Evolutionary conservation across 129 eudicot species (phyloP), one percentile per base, ranked within the genome.

Genomic region (Lonicera japonica): DNA sequence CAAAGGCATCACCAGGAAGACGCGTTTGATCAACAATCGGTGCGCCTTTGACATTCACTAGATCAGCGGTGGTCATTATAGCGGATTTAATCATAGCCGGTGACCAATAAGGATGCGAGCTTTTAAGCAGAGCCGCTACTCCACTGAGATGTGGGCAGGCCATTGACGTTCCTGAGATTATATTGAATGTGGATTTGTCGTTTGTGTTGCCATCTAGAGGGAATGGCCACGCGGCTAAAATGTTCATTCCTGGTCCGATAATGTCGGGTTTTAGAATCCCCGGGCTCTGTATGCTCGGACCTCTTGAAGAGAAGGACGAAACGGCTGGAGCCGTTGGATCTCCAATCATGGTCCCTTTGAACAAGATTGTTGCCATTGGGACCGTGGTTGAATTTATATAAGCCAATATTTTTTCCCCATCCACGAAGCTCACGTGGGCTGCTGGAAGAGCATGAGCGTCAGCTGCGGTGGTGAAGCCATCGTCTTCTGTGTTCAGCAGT

Each of bases 71-170:
- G 2, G 78, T 73, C 78, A 66, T 73, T 29, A 73, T 59, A 1
- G 78, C 77, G 0, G 77, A 72, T 20, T 72, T 72, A 0, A 72
- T 72, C 25, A 56, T 61, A 24, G 77, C 60, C 0, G 71, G 77
- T 9, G 61, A 72, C 77, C 77, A 72, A 65, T 15, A 41, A 4
- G 71, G 77, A 15, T 72, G 77, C 5, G 72, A 5, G 48, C 61
- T 65, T 58, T 58, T 72, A 18, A 72, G 66, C 61, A 72, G 45
- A 8, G 77, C 72, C 11, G 72, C 72, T 3, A 65, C 57, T 11
- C 77, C 77, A 40, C 77, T 65, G 5, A 72, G 61, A 39, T 72
- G 77, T 0, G 77, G 72, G 47, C 77, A 72, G 5, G 77, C 57
- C 71, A 72, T 72, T 9, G 77, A 72, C 9, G 77, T 72, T 5